Base-by-base conservation (phyloP, 2,329 filamentous ascomycete genomes). In the Penicillium sp. region DNA sequence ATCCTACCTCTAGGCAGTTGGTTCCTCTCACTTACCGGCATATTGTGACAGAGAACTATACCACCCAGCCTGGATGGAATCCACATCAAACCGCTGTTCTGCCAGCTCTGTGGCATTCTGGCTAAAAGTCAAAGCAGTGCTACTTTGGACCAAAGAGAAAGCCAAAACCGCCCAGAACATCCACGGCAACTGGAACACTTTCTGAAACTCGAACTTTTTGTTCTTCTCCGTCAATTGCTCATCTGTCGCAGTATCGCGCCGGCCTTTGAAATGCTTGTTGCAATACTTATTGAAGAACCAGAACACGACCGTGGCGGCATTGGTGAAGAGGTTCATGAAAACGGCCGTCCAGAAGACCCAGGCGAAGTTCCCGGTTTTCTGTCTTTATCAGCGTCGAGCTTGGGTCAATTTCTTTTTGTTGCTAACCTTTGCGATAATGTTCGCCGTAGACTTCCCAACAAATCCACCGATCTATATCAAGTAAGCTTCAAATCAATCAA, bases 291-390 rank as follows among this genome's bases (percentile, higher is more conserved):
- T 83, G 61, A 86, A 85, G 58, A 77, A 75, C 69, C 77, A 84
- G 64, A 85, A 86, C 8, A 73, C 66, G 0, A 76, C 46, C 0
- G 82, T 84, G 1, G 77, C 74, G 0, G 78, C 61, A 47, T 86
- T 86, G 7, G 83, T 85, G 55, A 86, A 86, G 2, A 86, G 51
- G 51, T 86, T 85, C 80, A 86, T 85, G 59, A 84, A 82, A 0
- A 86, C 82, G 0, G 90, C 76, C 8, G 79, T 79, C 84, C 84
- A 86, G 60, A 80, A 86, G 0, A 81, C 81, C 81, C 83, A 86
- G 46, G 78, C 78, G 39, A 86, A 86, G 59, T 86, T 76, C 0
- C 83, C 82, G 0, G 80, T 81, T 10, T 78, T 80, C 57, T 80
- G 29, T 33, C 1, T 4, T 9, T 6, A 18, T 62, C n/a, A 62